Conservation (phyloP, 2,329 filamentous ascomycete species). For the Davidsoniella australis region DNA sequence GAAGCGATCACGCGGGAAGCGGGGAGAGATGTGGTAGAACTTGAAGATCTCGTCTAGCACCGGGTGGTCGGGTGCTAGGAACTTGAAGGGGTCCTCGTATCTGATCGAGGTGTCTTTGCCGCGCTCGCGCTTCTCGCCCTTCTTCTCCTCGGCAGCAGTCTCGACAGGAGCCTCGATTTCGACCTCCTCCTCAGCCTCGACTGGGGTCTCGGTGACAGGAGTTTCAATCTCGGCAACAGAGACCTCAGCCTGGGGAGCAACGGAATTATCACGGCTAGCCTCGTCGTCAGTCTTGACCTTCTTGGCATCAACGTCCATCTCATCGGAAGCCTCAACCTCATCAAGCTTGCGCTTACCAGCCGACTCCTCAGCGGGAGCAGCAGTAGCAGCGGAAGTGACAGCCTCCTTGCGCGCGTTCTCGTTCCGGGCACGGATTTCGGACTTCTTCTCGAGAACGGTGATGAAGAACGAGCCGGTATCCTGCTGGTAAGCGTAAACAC, state of each 20-base stretch:
- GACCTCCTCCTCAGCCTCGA: slow-evolving; percentile 3
- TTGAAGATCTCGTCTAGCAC: slow-evolving; percentile 61
- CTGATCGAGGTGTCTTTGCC: slow-evolving; percentile 29
- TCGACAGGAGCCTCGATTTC: slow-evolving; percentile 6
- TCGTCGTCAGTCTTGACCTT: slow-evolving; percentile 13
- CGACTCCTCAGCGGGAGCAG: slow-evolving; percentile 18
- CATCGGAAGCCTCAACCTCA: slow-evolving; percentile 20
- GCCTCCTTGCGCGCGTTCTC: slow-evolving; percentile 39
- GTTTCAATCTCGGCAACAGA: slow-evolving; percentile 12
- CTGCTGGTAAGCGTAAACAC: slow-evolving; percentile 87
- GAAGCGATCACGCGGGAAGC: slow-evolving; percentile 81
- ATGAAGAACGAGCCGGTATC: slow-evolving; percentile 98
- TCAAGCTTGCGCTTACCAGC: slow-evolving; percentile 22
- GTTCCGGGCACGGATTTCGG: slow-evolving; percentile 63
- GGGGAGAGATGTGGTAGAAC: slow-evolving; percentile 71
- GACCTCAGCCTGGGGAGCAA: slow-evolving; percentile 9
- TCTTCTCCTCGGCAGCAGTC: not conserved
- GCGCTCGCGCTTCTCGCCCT: slow-evolving; percentile 1
- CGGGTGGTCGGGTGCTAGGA: slow-evolving; percentile 54
- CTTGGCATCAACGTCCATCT: slow-evolving; percentile 23
- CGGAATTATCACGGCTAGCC: slow-evolving; percentile 12
- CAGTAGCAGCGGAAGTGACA: slow-evolving; percentile 6
- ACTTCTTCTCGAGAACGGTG: slow-evolving; percentile 78
- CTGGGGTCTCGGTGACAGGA: slow-evolving; percentile 8
- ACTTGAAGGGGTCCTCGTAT: slow-evolving; percentile 84